phyloP scores from a whole-genome alignment of 148 eudicot genomes.

The Cornus controversa region DNA sequence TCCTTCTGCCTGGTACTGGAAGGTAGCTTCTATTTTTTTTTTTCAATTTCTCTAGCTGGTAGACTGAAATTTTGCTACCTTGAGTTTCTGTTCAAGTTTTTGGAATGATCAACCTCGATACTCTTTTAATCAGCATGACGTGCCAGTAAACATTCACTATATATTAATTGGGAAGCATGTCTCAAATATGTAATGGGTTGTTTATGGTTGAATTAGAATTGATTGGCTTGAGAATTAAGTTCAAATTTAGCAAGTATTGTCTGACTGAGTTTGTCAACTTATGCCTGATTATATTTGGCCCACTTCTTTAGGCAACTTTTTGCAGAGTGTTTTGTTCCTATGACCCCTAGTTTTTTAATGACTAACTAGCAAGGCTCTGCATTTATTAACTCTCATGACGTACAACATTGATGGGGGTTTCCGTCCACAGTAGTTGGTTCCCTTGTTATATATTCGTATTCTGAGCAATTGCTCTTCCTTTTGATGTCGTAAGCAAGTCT shows the following conservation, averaged over 20 bases:
- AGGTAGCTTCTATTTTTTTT: constrained; percentile 43
- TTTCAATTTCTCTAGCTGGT: constrained; percentile 2
- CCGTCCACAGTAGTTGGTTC: too few relatives aligned
- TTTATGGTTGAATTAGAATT: background rate
- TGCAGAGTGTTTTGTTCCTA: background rate
- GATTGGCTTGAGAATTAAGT: background rate
- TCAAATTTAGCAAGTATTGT: background rate
- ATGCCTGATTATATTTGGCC: too few relatives aligned
- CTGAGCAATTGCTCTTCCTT: too few relatives aligned
- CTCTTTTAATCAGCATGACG: background rate
- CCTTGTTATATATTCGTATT: too few relatives aligned
- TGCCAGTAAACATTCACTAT: background rate
- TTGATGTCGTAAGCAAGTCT: background rate
- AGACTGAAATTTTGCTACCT: background rate
- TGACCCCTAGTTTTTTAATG: background rate
- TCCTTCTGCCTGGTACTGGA: constrained; percentile 93
- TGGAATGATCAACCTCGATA: background rate
- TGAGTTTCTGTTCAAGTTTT: background rate
- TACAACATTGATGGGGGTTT: too few relatives aligned
- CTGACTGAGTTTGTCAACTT: background rate
- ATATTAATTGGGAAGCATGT: background rate
- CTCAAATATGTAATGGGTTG: background rate
- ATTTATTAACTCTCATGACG: too few relatives aligned
- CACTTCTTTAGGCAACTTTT: background rate
- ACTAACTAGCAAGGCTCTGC: background rate